Base-by-base conservation (phyloP, 225 moss, liverwort and hornwort genomes). In the Polytrichum commune region DNA sequence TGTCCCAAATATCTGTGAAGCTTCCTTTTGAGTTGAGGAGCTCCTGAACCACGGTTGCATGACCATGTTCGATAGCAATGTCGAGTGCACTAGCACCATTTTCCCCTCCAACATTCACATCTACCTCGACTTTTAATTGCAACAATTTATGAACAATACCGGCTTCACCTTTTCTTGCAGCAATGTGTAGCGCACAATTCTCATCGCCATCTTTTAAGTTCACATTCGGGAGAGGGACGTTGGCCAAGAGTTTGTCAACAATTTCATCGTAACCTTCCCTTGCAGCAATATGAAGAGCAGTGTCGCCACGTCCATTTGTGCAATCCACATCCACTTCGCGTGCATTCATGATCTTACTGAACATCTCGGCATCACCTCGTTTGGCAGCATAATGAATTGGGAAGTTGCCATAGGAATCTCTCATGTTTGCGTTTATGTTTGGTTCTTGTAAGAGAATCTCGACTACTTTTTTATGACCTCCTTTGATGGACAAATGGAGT, bases 121-220 rank as follows among this genome's bases (percentile, higher is more conserved):
- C 60, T 0, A 22, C 3, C 4, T 20, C 20, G 0, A 2, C 0
- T 2, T 19, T 4, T 20, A 0, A 6, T 9, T 38, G 2, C 25
- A 60, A 25, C 3, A 60, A n/a, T 22, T n/a, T 60, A 0, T 22
- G 2, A 22, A 60, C 60, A n/a, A 60, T 10, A 60, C 0, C 5
- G n/a, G 25, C 60, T n/a, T 60, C 22, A n/a, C 60, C 60, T n/a
- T 60, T 60, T 25, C 3, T 25, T 60, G 60, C 60, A 60, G 60
- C 60, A 10, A n/a, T 22, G n/a, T 60, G 60, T 6, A 60, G 0
- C n/a, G n/a, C 22, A n/a, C 22, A n/a, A n/a, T 60, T 25, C 2
- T 9, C 60, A 25, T 60, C 7, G 6, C n/a, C 60, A 4, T 60
- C 9, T 25, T 22, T 60, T n/a, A 60, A 7, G 25, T 60, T 60